A percentile compares a stretch with the other conserved stretches of the same genome.
phyloP scores from a whole-genome alignment of 2,329 filamentous ascomycete genomes.

The Lasiodiplodia sp. region DNA sequence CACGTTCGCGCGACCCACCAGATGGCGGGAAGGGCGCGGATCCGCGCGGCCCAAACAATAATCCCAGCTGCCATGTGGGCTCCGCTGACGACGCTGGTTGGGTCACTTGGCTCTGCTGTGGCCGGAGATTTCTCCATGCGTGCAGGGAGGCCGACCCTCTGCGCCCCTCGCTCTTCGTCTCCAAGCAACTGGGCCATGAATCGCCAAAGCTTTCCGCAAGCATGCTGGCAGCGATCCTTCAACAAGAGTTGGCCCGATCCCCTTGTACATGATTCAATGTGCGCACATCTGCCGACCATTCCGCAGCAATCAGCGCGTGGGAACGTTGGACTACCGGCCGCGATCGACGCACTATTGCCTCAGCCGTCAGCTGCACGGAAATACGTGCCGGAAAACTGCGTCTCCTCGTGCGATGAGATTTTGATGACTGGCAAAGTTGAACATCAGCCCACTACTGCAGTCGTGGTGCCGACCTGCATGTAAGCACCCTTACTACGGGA shows the following conservation, averaged over 20 bases:
- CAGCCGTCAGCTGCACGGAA: background rate
- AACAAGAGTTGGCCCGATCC: background rate
- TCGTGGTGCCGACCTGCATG: no score
- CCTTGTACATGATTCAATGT: background rate
- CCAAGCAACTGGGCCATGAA: background rate
- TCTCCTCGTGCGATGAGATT: background rate
- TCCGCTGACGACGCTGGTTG: background rate
- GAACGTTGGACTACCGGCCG: background rate
- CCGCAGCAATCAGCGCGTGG: background rate
- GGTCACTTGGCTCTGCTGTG: background rate
- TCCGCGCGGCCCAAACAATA: background rate
- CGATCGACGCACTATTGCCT: background rate
- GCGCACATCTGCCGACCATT: background rate
- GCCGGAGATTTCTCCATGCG: background rate
- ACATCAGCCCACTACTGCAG: background rate
- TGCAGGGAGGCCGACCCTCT: background rate
- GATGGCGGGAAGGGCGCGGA: constrained; percentile 11
- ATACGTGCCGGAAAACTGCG: background rate
- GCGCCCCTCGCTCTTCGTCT: background rate
- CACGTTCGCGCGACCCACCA: background rate
- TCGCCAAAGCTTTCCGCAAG: background rate
- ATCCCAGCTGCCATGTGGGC: background rate
- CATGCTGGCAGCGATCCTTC: constrained; percentile 1
- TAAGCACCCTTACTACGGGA: no score
- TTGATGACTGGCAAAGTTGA: background rate